Percentiles rank a stretch among this genome's conserved stretches.
Conservation (phyloP, 805 yeast species). For the Wickerhamomyces queroliae region DNA sequence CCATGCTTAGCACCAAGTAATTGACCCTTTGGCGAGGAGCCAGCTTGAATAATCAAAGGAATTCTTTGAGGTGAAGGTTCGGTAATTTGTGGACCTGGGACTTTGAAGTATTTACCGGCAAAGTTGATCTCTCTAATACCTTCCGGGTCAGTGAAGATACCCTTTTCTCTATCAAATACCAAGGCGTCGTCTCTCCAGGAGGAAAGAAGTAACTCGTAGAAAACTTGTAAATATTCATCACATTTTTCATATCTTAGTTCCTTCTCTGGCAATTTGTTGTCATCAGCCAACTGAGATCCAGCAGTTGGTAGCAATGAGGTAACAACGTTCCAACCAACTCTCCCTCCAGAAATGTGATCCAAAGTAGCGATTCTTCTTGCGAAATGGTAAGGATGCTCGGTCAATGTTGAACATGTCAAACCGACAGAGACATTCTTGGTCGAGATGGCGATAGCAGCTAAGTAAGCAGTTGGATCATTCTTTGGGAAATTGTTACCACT, state of each 20-base stretch:
- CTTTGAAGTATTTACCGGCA: constrained; percentile 30
- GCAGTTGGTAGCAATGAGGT: constrained; percentile 33
- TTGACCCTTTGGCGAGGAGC: constrained; percentile 29
- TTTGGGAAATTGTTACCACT: constrained; percentile 28
- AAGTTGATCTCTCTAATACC: constrained; percentile 29
- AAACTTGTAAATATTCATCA: constrained; percentile 31
- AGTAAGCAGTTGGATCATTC: constrained; percentile 30
- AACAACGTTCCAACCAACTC: constrained; percentile 37
- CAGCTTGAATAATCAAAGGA: constrained; percentile 34
- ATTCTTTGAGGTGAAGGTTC: constrained; percentile 35
- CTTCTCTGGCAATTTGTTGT: constrained; percentile 28
- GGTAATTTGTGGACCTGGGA: constrained; percentile 31
- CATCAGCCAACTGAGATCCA: constrained; percentile 28
- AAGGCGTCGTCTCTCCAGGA: constrained; percentile 32
- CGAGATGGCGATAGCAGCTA: constrained; percentile 33
- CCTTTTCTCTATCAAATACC: constrained; percentile 13
- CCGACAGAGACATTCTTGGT: constrained; percentile 31
- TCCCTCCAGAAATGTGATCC: constrained; percentile 33
- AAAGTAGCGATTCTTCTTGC: constrained; percentile 33
- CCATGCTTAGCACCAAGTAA: constrained; percentile 34
- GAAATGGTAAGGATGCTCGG: constrained; percentile 32
- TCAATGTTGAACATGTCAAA: constrained; percentile 31
- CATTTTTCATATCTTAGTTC: constrained; percentile 31
- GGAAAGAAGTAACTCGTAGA: constrained; percentile 28
- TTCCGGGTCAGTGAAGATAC: constrained; percentile 26